These are phyloP conservation scores for Trametes pubescens DNA, from an alignment of 1,284 basidiomycete species.

Conservation along the genomic window DNA sequence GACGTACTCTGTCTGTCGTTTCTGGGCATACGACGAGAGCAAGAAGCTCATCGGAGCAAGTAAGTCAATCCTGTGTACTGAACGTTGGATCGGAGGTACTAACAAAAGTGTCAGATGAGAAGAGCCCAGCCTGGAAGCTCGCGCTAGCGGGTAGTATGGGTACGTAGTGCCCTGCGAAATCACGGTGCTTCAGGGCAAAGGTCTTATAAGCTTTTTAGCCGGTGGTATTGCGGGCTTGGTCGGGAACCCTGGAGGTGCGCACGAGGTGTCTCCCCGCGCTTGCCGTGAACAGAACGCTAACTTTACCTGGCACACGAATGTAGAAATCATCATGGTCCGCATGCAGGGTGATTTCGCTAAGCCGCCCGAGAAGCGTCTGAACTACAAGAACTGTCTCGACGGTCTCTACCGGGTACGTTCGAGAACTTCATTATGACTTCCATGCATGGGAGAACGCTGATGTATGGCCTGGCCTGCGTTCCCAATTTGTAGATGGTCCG, in stretches of 20 bases:
- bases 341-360: slow-evolving; percentile 90
- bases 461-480: neutral
- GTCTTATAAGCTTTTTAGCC: slow-evolving; percentile 51
- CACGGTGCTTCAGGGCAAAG: slow-evolving; percentile 12
- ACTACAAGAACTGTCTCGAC: slow-evolving; percentile 89
- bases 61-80: slow-evolving; percentile 31
- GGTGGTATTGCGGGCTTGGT: slow-evolving; percentile 85
- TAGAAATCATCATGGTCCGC: slow-evolving; percentile 83
- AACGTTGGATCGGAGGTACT: neutral
- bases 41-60: slow-evolving; percentile 82
- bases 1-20: slow-evolving; percentile 92
- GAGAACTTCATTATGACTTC: neutral
- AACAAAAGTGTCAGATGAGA: slow-evolving; percentile 49
- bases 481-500: slow-evolving; percentile 86
- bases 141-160: slow-evolving; percentile 85
- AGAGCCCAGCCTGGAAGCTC: slow-evolving; percentile 82
- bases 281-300: neutral
- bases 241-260: slow-evolving; percentile 84
- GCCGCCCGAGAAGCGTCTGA: slow-evolving; percentile 82
- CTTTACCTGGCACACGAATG: neutral
- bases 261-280: slow-evolving; percentile 35
- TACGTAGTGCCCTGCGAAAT: slow-evolving; percentile 47
- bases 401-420: slow-evolving; percentile 77
- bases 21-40: slow-evolving; percentile 93
- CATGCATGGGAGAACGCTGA: slow-evolving; percentile 10